phyloP scores from a whole-genome alignment of 495 filamentous ascomycete species.

The Tuber microsphaerosporum region DNA sequence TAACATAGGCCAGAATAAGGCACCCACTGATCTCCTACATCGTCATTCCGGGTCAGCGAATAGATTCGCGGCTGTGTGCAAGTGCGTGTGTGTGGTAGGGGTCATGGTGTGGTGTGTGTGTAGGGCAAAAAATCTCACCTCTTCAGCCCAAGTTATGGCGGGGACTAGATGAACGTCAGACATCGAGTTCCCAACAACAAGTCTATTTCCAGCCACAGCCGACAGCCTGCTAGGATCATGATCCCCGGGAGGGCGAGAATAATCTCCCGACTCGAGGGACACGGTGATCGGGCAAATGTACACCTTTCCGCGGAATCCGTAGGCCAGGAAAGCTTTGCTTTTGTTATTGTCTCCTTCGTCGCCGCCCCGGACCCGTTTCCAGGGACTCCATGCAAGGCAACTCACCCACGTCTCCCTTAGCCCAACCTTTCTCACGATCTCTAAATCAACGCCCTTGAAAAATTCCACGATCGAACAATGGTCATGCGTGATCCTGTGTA shows the following conservation, averaged over 20 bases:
- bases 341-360: constrained; percentile 23
- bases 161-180: constrained; percentile 38
- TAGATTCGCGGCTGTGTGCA: constrained; percentile 25
- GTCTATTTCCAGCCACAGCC: constrained; percentile 26
- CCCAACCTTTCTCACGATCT: constrained; percentile 21
- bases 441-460: constrained; percentile 28
- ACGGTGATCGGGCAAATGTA: constrained; percentile 28
- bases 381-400: constrained; percentile 44
- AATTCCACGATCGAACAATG: constrained; percentile 36
- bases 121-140: constrained; percentile 19
- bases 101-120: background rate
- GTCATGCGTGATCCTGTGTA: constrained; percentile 35
- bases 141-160: constrained; percentile 35
- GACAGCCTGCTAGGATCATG: constrained; percentile 2
- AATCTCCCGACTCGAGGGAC: constrained; percentile 26
- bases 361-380: constrained; percentile 30
- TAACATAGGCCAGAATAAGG: constrained; percentile 38
- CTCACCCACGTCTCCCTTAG: constrained; percentile 36
- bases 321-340: constrained; percentile 42
- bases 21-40: constrained; percentile 32
- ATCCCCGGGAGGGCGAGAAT: constrained; percentile 7
- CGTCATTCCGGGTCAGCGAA: constrained; percentile 34
- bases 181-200: constrained; percentile 33
- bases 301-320: constrained; percentile 39
- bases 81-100: background rate